phyloP scores from a whole-genome alignment of 2,329 filamentous ascomycete genomes.

The Allantophomopsis lycopodina region DNA sequence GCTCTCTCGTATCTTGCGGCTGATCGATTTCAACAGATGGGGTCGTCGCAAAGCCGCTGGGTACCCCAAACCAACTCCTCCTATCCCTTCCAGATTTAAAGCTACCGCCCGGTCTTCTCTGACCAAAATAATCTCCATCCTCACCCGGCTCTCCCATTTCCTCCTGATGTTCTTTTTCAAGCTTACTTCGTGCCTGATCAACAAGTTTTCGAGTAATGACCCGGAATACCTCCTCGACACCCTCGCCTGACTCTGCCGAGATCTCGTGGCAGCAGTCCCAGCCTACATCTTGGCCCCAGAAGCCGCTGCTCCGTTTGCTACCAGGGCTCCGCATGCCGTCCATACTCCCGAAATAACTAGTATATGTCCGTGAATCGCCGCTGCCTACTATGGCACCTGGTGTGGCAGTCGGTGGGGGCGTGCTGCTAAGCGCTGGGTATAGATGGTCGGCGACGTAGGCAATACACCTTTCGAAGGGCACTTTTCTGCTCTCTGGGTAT shows the following conservation, averaged over 20 bases:
- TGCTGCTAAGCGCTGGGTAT: conserved; percentile 53
- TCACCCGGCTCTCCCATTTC: conserved; percentile 14
- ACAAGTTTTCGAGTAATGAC: conserved; percentile 75
- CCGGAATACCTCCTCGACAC: conserved; percentile 91
- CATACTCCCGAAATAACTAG: neutral
- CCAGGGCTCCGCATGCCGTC: conserved; percentile 43
- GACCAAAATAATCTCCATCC: conserved; percentile 27
- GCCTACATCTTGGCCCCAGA: conserved; percentile 85
- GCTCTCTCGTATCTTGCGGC: neutral
- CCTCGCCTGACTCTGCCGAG: conserved; percentile 83
- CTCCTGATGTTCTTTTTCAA: conserved; percentile 37
- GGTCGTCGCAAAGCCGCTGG: conserved; percentile 18
- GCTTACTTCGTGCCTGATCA: conserved; percentile 38
- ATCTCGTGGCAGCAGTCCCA: conserved; percentile 99
- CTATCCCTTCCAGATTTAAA: conserved; percentile 49
- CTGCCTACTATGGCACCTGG: conserved; percentile 10
- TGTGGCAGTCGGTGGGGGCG: conserved; percentile 52
- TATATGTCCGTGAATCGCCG: conserved; percentile 1
- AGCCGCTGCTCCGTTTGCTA: conserved; percentile 56
- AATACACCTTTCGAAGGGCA: conserved; percentile 91
- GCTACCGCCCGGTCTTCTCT: conserved; percentile 31
- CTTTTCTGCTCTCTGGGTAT: conserved; percentile 65
- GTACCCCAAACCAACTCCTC: conserved; percentile 51
- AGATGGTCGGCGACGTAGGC: conserved; percentile 90
- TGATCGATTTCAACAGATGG: neutral